Evolutionary conservation across 345 rosid species (phyloP).

Genomic region (Populus simonii): DNA sequence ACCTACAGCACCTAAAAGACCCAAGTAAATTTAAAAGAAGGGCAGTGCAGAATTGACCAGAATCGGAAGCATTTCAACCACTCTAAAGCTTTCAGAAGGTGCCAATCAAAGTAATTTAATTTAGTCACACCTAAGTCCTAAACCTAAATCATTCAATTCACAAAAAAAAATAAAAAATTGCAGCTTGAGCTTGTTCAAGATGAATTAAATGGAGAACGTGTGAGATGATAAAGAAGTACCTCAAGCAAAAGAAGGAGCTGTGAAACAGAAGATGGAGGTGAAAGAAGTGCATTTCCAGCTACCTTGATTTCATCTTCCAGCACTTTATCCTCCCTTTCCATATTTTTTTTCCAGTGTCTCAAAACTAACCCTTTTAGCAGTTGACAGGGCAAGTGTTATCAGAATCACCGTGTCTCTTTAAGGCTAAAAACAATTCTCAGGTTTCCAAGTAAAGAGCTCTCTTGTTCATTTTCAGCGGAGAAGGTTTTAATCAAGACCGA

Average conservation of each 20-base stretch:
- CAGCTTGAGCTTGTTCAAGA: neutral
- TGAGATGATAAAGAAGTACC: neutral
- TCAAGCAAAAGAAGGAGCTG: neutral
- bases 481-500: too few species aligned
- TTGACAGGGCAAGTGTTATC: too few species aligned
- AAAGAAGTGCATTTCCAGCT: constrained; percentile 4
- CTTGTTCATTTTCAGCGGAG: too few species aligned
- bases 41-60: neutral
- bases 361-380: too few species aligned
- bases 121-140: neutral
- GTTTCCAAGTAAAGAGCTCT: too few species aligned
- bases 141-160: neutral
- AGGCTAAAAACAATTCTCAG: too few species aligned
- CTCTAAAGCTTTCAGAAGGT: neutral
- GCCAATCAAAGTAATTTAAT: neutral
- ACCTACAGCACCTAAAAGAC: neutral
- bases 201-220: neutral
- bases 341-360: neutral
- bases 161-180: neutral
- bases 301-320: neutral
- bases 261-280: neutral
- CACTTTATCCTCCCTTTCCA: neutral
- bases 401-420: too few species aligned
- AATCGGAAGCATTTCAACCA: neutral
- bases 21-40: neutral